Evolutionary conservation across 2,329 filamentous ascomycete species (phyloP).

Genomic region (Emmonsiellopsis sp.): DNA sequence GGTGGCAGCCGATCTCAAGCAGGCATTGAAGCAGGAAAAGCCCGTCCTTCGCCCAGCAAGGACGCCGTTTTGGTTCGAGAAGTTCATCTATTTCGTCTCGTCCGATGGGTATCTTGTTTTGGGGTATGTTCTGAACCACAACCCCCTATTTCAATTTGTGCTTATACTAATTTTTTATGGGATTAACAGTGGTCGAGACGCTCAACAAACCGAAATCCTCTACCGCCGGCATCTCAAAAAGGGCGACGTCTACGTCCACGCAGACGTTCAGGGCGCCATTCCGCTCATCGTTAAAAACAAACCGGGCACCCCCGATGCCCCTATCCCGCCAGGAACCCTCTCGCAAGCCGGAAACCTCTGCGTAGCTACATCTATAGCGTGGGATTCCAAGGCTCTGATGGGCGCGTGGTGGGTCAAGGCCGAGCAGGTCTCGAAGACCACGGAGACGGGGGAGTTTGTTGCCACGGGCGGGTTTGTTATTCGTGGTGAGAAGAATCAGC

Average conservation of each 20-base stretch:
- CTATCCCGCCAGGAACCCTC: conserved; percentile 83
- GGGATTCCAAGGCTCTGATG: conserved; percentile 96
- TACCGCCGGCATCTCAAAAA: conserved; percentile 79
- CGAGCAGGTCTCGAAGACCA: conserved; percentile 82
- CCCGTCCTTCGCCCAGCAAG: conserved; percentile 74
- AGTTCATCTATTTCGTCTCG: conserved; percentile 91
- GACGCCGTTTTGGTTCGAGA: conserved; percentile 89
- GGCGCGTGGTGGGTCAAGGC: conserved; percentile 91
- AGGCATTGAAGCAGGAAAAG: conserved; percentile 85
- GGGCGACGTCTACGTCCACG: conserved; percentile 86
- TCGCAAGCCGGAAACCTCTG: conserved; percentile 80
- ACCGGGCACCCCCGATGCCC: conserved; percentile 64
- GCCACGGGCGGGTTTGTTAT: conserved; percentile 71
- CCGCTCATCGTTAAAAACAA: conserved; percentile 90
- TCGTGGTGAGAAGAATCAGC: conserved; percentile 78
- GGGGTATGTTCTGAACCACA: conserved; percentile 37
- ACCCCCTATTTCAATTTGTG: not conserved
- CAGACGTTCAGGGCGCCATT: conserved; percentile 75
- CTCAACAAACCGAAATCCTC: conserved; percentile 83
- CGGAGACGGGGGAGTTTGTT: conserved; percentile 70
- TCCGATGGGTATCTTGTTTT: conserved; percentile 91
- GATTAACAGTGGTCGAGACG: conserved; percentile 60
- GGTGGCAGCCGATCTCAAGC: conserved; percentile 75
- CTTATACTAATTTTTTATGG: conserved; percentile 2
- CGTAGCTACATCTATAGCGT: conserved; percentile 78